Percentiles rank a stretch among this genome's conserved stretches.
Conservation (phyloP, 2,329 filamentous ascomycete species). For the Alternaria atra region DNA sequence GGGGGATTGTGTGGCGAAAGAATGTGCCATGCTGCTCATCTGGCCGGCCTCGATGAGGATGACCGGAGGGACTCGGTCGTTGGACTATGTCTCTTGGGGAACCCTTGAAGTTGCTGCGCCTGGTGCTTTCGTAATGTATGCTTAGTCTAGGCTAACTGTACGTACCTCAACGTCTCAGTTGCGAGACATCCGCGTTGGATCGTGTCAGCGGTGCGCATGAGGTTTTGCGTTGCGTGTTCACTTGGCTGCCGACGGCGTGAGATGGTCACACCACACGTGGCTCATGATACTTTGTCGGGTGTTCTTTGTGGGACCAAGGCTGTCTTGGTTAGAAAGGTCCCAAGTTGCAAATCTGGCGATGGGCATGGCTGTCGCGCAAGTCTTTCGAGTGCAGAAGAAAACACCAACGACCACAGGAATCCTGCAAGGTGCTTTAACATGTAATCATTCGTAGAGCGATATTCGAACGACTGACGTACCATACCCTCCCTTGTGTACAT, state of each 20-base stretch:
- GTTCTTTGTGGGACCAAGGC: neutral
- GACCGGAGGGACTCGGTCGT: slow-evolving; percentile 1
- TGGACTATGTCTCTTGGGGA: neutral
- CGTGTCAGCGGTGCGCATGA: neutral
- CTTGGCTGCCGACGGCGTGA: neutral
- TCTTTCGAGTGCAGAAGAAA: neutral
- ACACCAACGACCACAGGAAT: neutral
- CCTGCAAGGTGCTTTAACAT: neutral
- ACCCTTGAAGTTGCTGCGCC: slow-evolving; percentile 1
- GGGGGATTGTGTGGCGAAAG: neutral
- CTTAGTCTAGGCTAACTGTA: neutral
- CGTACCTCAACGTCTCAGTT: neutral
- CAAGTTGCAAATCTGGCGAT: neutral
- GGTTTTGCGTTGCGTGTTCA: neutral
- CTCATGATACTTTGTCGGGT: neutral
- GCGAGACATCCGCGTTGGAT: neutral
- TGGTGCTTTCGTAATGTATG: slow-evolving; percentile 1
- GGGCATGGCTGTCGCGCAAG: neutral
- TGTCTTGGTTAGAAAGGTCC: neutral
- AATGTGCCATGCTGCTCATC: neutral
- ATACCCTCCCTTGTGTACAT: neutral
- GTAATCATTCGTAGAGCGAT: neutral
- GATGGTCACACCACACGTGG: neutral
- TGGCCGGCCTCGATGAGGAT: neutral
- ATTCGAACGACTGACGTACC: neutral